These are phyloP conservation scores for Mallotus nudiflorus DNA, from an alignment of 345 rosid species.

Conservation along the genomic window DNA sequence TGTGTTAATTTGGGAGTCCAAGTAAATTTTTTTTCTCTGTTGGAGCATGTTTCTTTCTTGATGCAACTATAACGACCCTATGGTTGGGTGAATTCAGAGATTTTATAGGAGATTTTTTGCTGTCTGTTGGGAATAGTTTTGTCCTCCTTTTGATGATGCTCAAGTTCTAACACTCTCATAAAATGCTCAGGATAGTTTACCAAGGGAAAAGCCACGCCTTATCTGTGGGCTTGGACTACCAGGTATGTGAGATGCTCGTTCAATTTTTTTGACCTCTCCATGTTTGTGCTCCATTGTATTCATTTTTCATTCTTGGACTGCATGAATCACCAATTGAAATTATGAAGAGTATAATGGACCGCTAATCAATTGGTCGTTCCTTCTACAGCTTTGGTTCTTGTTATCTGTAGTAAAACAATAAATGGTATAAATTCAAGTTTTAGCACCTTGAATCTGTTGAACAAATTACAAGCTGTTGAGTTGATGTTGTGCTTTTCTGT, in stretches of 20 bases:
- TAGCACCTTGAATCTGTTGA: neutral
- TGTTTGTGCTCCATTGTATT: neutral
- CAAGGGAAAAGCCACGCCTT: conserved; percentile 58
- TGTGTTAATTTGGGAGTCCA: neutral
- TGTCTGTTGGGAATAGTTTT: neutral
- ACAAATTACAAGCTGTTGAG: neutral
- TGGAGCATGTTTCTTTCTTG: no score
- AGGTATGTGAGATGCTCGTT: conserved; percentile 38
- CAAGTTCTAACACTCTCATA: conserved; percentile 14
- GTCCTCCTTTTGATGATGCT: conserved; percentile 4
- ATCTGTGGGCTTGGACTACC: conserved; percentile 68
- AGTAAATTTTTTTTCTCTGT: no score
- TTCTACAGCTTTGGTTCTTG: neutral
- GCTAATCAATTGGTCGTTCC: neutral
- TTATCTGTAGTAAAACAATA: neutral
- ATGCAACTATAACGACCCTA: neutral
- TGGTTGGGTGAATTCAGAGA: neutral
- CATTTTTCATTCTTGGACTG: neutral
- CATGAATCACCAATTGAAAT: neutral
- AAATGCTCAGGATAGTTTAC: conserved; percentile 53
- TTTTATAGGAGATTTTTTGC: neutral
- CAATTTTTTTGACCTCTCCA: neutral
- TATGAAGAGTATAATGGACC: neutral
- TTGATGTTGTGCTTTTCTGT: no score
- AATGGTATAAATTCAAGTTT: neutral